phyloP scores from a whole-genome alignment of 2,329 filamentous ascomycete species.

The Sordariomycetes sp. region DNA sequence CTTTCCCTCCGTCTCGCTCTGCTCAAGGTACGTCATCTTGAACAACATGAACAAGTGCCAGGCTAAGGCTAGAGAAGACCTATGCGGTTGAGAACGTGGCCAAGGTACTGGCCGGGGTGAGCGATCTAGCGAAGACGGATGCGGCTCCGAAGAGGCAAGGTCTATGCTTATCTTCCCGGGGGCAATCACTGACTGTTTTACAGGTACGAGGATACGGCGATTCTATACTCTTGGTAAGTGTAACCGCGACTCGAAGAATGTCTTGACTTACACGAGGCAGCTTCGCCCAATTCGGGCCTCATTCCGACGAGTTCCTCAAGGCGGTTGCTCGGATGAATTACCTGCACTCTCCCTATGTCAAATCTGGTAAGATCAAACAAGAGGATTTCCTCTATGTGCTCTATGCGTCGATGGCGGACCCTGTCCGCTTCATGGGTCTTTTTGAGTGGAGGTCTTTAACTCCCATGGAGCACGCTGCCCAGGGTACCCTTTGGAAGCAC shows the following conservation, averaged over 20 bases:
- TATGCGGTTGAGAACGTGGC: slow-evolving; percentile 28
- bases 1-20: slow-evolving; percentile 27
- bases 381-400: slow-evolving; percentile 29
- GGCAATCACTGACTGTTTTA: background rate
- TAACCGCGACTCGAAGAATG: background rate
- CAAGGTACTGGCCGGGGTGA: slow-evolving; percentile 22
- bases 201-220: slow-evolving; percentile 31
- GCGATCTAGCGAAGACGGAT: slow-evolving; percentile 20
- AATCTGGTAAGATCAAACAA: slow-evolving; percentile 24
- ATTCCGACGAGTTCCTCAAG: slow-evolving; percentile 19
- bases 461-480: slow-evolving; percentile 58
- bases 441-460: slow-evolving; percentile 65
- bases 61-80: slow-evolving; percentile 16
- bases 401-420: slow-evolving; percentile 56
- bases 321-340: slow-evolving; percentile 30
- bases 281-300: slow-evolving; percentile 18
- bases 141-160: slow-evolving; percentile 25
- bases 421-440: slow-evolving; percentile 49
- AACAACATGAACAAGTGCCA: background rate
- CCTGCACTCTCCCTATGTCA: slow-evolving; percentile 25
- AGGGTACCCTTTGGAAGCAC: slow-evolving; percentile 62
- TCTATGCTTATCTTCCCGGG: background rate
- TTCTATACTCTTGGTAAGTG: slow-evolving; percentile 25
- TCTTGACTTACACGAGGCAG: slow-evolving; percentile 8
- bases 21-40: slow-evolving; percentile 21